phyloP scores from a whole-genome alignment of 176 grass and related monocot genomes.

The Carex littledalei region DNA sequence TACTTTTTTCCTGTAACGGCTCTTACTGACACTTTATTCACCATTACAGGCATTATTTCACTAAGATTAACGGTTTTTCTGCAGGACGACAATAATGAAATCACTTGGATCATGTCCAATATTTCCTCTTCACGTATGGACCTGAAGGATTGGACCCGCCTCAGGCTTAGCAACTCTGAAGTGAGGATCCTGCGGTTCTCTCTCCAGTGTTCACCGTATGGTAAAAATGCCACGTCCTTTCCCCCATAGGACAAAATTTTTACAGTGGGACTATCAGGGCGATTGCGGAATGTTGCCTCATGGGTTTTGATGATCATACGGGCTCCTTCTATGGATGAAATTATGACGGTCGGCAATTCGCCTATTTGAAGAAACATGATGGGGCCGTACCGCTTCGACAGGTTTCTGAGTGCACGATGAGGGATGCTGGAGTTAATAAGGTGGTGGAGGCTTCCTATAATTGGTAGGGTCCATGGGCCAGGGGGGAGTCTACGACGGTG shows the following conservation, averaged over 20 bases:
- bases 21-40: not conserved
- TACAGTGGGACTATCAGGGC: conserved; percentile 8
- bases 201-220: not conserved
- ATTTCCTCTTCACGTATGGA: conserved; percentile 14
- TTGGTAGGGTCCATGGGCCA: conserved; percentile 23
- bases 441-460: conserved; percentile 28
- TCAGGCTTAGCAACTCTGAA: not conserved
- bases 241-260: not conserved
- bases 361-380: conserved; percentile 37
- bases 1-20: conserved; percentile 6
- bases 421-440: not conserved
- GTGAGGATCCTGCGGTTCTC: not conserved
- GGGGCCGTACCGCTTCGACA: conserved; percentile 6
- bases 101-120: not conserved
- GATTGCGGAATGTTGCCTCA: conserved; percentile 3
- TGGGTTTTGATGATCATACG: conserved; percentile 14
- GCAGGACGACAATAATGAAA: not conserved
- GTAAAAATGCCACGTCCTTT: not conserved
- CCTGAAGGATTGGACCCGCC: conserved; percentile 20
- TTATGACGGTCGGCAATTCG: conserved; percentile 5
- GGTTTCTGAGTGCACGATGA: conserved; percentile 11
- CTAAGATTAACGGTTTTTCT: conserved; percentile 14
- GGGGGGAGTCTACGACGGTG: not conserved
- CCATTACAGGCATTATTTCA: not conserved
- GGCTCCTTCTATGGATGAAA: conserved; percentile 12